These are phyloP conservation scores for Penicillium dipodomyicola DNA, from an alignment of 495 filamentous ascomycete genomes.

Conservation along the genomic window DNA sequence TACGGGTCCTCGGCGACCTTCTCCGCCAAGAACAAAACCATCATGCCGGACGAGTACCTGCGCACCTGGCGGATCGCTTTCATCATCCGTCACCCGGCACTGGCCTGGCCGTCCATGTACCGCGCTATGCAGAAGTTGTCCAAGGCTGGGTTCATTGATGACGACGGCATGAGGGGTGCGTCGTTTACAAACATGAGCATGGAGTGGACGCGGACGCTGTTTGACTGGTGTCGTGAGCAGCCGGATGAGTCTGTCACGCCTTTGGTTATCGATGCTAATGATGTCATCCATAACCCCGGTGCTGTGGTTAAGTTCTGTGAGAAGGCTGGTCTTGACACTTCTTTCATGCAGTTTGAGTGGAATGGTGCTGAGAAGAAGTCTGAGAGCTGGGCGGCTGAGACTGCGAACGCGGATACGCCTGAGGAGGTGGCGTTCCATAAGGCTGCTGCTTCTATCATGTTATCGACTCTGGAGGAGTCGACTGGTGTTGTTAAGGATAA, in stretches of 20 bases:
- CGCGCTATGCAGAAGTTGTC: constrained; percentile 29
- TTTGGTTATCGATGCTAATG: constrained; percentile 45
- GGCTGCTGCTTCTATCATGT: constrained; percentile 23
- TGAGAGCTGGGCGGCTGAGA: constrained; percentile 7
- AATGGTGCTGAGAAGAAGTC: constrained; percentile 13
- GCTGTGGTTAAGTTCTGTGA: constrained; percentile 34
- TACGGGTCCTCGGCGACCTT: constrained; percentile 17
- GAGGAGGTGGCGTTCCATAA: not conserved
- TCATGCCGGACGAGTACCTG: constrained; percentile 42
- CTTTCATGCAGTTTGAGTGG: constrained; percentile 40
- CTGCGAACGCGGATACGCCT: not conserved
- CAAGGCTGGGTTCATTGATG: constrained; percentile 14
- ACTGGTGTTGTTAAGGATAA: constrained; percentile 38
- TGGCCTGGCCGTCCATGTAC: constrained; percentile 37
- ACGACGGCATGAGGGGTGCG: constrained; percentile 10
- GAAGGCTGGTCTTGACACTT: constrained; percentile 34
- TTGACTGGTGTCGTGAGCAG: constrained; percentile 34
- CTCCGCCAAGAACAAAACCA: constrained; percentile 36
- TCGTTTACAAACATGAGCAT: constrained; percentile 28
- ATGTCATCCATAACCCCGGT: constrained; percentile 36
- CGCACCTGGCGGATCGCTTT: constrained; percentile 35
- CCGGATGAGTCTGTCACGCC: constrained; percentile 21
- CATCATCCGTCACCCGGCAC: constrained; percentile 44
- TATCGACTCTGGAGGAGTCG: constrained; percentile 33
- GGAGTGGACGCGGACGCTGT: constrained; percentile 33